Evolutionary conservation across 2,329 filamentous ascomycete species (phyloP), one percentile per base, ranked within the genome.

Genomic region (Celoporthe dispersa): DNA sequence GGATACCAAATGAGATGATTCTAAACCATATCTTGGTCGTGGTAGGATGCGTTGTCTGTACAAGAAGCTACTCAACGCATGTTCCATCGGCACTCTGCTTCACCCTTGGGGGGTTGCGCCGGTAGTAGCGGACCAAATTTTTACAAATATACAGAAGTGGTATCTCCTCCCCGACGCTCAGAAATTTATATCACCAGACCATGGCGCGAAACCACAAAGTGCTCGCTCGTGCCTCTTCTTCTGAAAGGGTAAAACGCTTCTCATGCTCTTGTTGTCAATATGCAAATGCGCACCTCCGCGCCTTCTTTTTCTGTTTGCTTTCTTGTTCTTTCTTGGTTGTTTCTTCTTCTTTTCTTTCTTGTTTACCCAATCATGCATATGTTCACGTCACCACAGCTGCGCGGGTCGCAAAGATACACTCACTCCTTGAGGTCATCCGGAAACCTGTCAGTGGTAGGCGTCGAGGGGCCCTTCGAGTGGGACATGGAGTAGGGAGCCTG

Each of bases 401-500:
- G 16, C 22, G 19, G 33, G 25, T 37, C 33, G 33, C 8, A 35
- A 60, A 37, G 31, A 48, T 48, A 22, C 14, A 64, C 41, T 62
- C 57, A 67, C 31, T 62, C 66, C 65, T 60, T 12, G 16, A 80
- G 77, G 16, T 75, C 74, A 19, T 77, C 75, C 1, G 77, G 74
- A 55, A 81, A 80, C 64, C 81, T 81, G 66, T 83, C 80, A 6
- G 79, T 78, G 0, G 83, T 82, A 19, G 90, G 90, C 3, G 90
- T 92, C 16, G 86, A 85, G 0, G 87, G 85, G 28, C 90, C 89
- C 73, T 84, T 88, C 1, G 90, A 90, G 61, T 83, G 82, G 11
- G 90, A 90, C 88, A 92, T 91, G 77, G 89, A 92, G 76, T 92
- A 92, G 0, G 91, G 90, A 61, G 90, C 90, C 90, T 92, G 72